A percentile compares a stretch with the other conserved stretches of the same genome.
Conservation (phyloP, 306 rosid species). For the Cicer yamashitae region DNA sequence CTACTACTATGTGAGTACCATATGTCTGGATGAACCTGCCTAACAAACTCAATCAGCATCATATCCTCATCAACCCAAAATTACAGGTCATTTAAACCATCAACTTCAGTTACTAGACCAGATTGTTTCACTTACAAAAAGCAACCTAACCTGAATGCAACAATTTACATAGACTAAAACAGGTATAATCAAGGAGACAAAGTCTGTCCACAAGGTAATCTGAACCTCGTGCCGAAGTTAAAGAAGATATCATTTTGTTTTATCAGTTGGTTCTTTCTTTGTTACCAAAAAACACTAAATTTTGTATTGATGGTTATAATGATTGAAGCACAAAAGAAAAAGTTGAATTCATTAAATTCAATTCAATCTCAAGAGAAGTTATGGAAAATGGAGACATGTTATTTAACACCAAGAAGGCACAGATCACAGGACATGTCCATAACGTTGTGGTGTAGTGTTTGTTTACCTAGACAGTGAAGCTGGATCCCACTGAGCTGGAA, state of each 20-base stretch:
- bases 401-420: slow-evolving; percentile 4
- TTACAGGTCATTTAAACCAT: slow-evolving; percentile 29
- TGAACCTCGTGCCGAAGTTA: background rate
- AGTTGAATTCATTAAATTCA: slow-evolving; percentile 16
- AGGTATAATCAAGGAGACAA: background rate
- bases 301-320: slow-evolving; percentile 25
- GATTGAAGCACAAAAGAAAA: slow-evolving; percentile 23
- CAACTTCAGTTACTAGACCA: slow-evolving; percentile 26
- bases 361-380: slow-evolving; percentile 23
- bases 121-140: slow-evolving; percentile 28
- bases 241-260: slow-evolving; percentile 17
- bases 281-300: slow-evolving; percentile 32
- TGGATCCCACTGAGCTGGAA: slow-evolving; percentile 96
- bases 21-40: slow-evolving; percentile 91
- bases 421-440: background rate
- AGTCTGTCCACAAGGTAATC: slow-evolving; percentile 17
- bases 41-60: slow-evolving; percentile 65
- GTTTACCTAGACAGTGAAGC: slow-evolving; percentile 81
- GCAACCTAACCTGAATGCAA: slow-evolving; percentile 3
- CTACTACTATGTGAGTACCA: slow-evolving; percentile 91
- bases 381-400: slow-evolving; percentile 2
- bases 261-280: slow-evolving; percentile 30
- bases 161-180: slow-evolving; percentile 16
- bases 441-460: slow-evolving; percentile 2
- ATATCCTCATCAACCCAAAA: slow-evolving; percentile 42